Conservation (phyloP, 2,329 filamentous ascomycete species). For the Plenodomus tracheiphilus region DNA sequence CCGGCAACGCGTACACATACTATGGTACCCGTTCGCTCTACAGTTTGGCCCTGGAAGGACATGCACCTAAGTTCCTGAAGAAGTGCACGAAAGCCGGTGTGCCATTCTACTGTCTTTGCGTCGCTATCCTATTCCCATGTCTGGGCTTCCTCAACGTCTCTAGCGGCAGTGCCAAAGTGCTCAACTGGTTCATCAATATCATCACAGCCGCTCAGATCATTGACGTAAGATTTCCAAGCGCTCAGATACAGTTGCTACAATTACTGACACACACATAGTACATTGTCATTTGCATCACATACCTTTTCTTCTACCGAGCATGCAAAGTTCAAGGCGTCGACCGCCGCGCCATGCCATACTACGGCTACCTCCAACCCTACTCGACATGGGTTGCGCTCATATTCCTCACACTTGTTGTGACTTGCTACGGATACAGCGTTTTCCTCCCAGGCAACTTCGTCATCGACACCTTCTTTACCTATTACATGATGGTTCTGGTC, state of each 20-base stretch:
- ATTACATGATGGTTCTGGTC: conserved; percentile 58
- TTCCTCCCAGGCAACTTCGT: conserved; percentile 54
- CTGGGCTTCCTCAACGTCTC: conserved; percentile 77
- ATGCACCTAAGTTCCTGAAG: conserved; percentile 58
- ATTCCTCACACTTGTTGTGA: conserved; percentile 53
- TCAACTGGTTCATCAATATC: conserved; percentile 73
- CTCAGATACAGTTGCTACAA: no score
- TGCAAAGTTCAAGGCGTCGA: conserved; percentile 53
- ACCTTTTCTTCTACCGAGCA: conserved; percentile 61
- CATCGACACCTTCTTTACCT: conserved; percentile 56
- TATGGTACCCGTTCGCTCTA: conserved; percentile 58
- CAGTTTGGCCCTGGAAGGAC: conserved; percentile 57
- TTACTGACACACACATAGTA: no score
- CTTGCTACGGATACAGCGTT: conserved; percentile 58
- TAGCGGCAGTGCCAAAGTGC: conserved; percentile 65
- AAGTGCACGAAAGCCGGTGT: conserved; percentile 66
- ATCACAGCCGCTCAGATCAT: conserved; percentile 69
- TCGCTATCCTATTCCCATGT: conserved; percentile 69
- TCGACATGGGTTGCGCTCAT: conserved; percentile 55
- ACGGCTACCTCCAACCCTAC: conserved; percentile 54
- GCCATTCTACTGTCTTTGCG: conserved; percentile 71
- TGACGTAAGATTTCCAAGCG: no score
- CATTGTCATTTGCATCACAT: conserved; percentile 59
- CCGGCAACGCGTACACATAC: conserved; percentile 60
- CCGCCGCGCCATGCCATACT: conserved; percentile 54